Percentiles rank a stretch among this genome's conserved stretches.
phyloP scores from a whole-genome alignment of 2,329 filamentous ascomycete genomes.

The Ophiosphaerella herpotricha region DNA sequence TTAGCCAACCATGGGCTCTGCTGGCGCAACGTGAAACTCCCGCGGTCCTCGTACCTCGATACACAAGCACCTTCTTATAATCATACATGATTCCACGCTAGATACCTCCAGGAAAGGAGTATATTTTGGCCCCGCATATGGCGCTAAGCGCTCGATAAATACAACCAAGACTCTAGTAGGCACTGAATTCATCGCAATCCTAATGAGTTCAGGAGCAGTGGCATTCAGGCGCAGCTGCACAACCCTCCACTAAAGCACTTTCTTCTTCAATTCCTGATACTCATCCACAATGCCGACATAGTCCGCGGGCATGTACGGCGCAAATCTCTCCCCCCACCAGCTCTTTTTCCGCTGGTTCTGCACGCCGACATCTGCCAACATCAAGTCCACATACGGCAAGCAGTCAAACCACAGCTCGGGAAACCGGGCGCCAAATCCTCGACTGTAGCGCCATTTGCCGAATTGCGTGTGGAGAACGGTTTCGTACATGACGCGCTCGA shows the following conservation, averaged over 20 bases:
- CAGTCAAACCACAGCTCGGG: constrained; percentile 39
- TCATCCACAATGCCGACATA: constrained; percentile 33
- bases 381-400: constrained; percentile 36
- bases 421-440: constrained; percentile 33
- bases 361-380: constrained; percentile 33
- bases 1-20: constrained; percentile 15
- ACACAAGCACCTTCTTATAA: background rate
- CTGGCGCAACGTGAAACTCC: constrained; percentile 23
- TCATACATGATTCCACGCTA: too few species aligned
- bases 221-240: too few species aligned
- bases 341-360: constrained; percentile 24
- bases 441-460: constrained; percentile 35
- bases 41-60: background rate
- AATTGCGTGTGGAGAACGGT: constrained; percentile 38
- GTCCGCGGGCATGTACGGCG: constrained; percentile 29
- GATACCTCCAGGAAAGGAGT: background rate
- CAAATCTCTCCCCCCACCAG: constrained; percentile 29
- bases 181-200: too few species aligned
- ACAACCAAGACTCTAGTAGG: too few species aligned
- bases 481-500: constrained; percentile 26
- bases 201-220: too few species aligned
- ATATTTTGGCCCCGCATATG: too few species aligned
- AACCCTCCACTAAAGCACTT: background rate
- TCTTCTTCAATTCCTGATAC: constrained; percentile 15
- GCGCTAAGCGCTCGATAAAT: too few species aligned